Base-by-base conservation (phyloP, 2,329 filamentous ascomycete species). In the Escovopsis sp. region DNA sequence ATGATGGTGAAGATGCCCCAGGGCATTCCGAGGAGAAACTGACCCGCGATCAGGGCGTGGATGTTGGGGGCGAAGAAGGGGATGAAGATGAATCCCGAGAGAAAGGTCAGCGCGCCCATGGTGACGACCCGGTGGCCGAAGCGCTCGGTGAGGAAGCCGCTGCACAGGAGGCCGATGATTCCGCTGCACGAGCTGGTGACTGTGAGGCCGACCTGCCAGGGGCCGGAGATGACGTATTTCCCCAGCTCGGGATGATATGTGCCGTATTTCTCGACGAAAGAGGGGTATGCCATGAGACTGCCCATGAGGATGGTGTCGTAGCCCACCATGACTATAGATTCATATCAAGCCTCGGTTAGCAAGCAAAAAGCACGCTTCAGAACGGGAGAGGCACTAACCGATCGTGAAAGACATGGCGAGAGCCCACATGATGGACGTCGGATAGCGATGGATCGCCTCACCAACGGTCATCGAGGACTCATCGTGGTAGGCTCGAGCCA, bases 131-230 rank as follows among this genome's bases (percentile, higher is more conserved):
- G 44, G n/a, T 47, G 49, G 4, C 51, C 50, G 27, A 47, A 47
- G 2, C 44, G 37, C 20, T 49, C 47, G 3, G 45, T 48, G 14
- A 48, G 39, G 33, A 44, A 47, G 30, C 50, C 49, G 35, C 48
- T 48, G 32, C 49, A 41, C 34, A 45, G 11, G 37, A 46, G 39
- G 12, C 51, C 51, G 15, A 51, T 35, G 37, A 53, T 64, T 30
- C 62, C 60, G 5, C 69, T 69, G 11, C 65, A 58, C 16, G 59
- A 53, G 0, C 60, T 56, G 7, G 60, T 66, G 32, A 65, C 64
- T 31, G 54, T 56, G 1, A 73, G 51, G 0, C 59, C 67, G 2
- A 65, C 60, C 48, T 71, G 67, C 70, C 70, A 73, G 5, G 60
- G 50, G 3, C 42, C 42, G 0, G 64, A 61, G 2, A 72, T 54